phyloP scores from a whole-genome alignment of 495 filamentous ascomycete species.

The Aspergillus funiculosus region DNA sequence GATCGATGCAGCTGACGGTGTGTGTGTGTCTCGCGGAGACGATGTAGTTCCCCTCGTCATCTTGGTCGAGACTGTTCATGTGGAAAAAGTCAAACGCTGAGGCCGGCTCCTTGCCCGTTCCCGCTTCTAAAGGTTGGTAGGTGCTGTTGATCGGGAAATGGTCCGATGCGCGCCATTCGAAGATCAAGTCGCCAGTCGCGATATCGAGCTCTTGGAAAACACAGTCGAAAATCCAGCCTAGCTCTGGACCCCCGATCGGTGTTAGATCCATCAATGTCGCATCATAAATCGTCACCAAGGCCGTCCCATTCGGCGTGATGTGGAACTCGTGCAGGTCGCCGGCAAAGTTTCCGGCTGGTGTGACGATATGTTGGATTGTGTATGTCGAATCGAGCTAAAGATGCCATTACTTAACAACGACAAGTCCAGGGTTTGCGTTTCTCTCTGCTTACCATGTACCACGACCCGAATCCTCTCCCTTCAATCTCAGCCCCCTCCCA shows the following conservation, averaged over 20 bases:
- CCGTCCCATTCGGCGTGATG: slow-evolving; percentile 21
- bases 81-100: slow-evolving; percentile 46
- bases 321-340: slow-evolving; percentile 26
- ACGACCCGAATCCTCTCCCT: slow-evolving; percentile 44
- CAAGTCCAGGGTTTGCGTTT: too few species aligned
- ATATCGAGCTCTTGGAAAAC: slow-evolving; percentile 37
- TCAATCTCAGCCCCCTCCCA: slow-evolving; percentile 49
- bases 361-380: slow-evolving; percentile 32
- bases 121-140: slow-evolving; percentile 8
- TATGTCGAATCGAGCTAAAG: slow-evolving; percentile 41
- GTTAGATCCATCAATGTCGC: slow-evolving; percentile 13
- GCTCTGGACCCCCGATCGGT: slow-evolving; percentile 18
- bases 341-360: slow-evolving; percentile 27
- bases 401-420: neutral
- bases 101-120: slow-evolving; percentile 14
- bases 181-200: slow-evolving; percentile 28
- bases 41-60: slow-evolving; percentile 44
- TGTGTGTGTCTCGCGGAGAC: slow-evolving; percentile 47
- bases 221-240: slow-evolving; percentile 33
- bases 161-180: slow-evolving; percentile 34
- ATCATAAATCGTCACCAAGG: slow-evolving; percentile 22
- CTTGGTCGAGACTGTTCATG: slow-evolving; percentile 51
- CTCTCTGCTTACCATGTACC: slow-evolving; percentile 48
- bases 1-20: slow-evolving; percentile 35
- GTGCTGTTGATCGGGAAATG: slow-evolving; percentile 25